Evolutionary conservation across 2,329 filamentous ascomycete genomes (phyloP).

Genomic region (Colletotrichum salicis): DNA sequence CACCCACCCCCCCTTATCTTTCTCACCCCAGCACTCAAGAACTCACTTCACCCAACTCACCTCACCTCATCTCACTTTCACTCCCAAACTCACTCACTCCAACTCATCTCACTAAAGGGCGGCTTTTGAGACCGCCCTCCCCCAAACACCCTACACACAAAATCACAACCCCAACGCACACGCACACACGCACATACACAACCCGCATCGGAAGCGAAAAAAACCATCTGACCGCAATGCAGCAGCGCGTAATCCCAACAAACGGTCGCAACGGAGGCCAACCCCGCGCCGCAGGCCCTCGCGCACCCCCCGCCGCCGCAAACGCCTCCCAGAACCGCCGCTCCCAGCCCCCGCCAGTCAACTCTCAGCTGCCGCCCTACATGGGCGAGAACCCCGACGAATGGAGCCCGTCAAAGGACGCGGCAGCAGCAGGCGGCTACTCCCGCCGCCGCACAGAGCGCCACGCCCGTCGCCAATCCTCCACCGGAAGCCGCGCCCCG

Average conservation of each 20-base stretch:
- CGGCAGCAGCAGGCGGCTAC: slow-evolving; percentile 14
- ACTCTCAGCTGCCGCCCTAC: slow-evolving; percentile 32
- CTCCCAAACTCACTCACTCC: background rate
- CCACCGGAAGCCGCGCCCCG: slow-evolving; percentile 12
- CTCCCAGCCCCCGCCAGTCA: slow-evolving; percentile 24
- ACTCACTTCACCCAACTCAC: background rate
- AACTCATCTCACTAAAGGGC: background rate
- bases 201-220: background rate
- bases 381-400: slow-evolving; percentile 19
- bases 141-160: background rate
- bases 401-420: slow-evolving; percentile 20
- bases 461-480: slow-evolving; percentile 34
- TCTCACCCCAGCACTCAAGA: background rate
- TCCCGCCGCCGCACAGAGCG: slow-evolving; percentile 33
- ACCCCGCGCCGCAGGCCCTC: slow-evolving; percentile 27
- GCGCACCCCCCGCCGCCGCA: slow-evolving; percentile 25
- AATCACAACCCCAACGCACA: background rate
- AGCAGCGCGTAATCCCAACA: slow-evolving; percentile 29
- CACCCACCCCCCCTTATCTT: background rate
- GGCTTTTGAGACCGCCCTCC: slow-evolving; percentile 1
- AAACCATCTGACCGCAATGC: slow-evolving; percentile 22
- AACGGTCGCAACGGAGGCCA: slow-evolving; percentile 10
- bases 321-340: slow-evolving; percentile 33
- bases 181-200: background rate
- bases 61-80: background rate